phyloP scores from a whole-genome alignment of 768 basidiomycete genomes.

The Mycena capillaripes region DNA sequence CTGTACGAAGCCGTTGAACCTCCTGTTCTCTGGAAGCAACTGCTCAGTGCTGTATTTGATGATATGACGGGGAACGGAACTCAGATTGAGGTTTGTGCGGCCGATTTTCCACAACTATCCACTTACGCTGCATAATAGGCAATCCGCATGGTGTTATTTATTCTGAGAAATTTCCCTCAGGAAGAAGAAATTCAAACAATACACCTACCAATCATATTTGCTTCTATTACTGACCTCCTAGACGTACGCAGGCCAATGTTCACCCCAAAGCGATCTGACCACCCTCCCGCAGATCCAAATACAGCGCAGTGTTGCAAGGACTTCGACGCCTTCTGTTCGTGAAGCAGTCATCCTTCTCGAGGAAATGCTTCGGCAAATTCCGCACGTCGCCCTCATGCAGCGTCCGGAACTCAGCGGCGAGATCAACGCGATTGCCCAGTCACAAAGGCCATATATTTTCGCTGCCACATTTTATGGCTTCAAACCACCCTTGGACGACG shows the following conservation, averaged over 20 bases:
- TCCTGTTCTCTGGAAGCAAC: constrained; percentile 84
- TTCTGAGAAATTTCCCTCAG: constrained; percentile 82
- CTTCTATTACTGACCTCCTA: constrained; percentile 74
- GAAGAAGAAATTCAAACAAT: constrained; percentile 90
- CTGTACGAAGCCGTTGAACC: constrained; percentile 96
- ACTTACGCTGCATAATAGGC: constrained; percentile 58
- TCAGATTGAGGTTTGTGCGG: constrained; percentile 61
- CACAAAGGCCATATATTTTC: constrained; percentile 64
- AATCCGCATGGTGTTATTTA: constrained; percentile 76
- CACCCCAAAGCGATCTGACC: constrained; percentile 9
- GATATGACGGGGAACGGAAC: constrained; percentile 64
- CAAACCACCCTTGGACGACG: constrained; percentile 39
- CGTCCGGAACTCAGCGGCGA: constrained; percentile 62
- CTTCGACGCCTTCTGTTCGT: constrained; percentile 52
- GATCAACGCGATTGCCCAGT: constrained; percentile 45
- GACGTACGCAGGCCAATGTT: constrained; percentile 61
- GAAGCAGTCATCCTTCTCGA: constrained; percentile 65
- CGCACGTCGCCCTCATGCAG: constrained; percentile 62
- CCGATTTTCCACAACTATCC: background rate
- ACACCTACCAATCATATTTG: constrained; percentile 86
- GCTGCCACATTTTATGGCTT: constrained; percentile 76
- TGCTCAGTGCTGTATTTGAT: constrained; percentile 70
- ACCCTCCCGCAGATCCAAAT: constrained; percentile 50
- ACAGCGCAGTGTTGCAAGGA: constrained; percentile 50
- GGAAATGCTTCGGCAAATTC: constrained; percentile 65